Percentiles rank a stretch among this genome's conserved stretches.
Evolutionary conservation across 371 early-diverging fungal species (phyloP).

Genomic region (Apophysomyces sp.): DNA sequence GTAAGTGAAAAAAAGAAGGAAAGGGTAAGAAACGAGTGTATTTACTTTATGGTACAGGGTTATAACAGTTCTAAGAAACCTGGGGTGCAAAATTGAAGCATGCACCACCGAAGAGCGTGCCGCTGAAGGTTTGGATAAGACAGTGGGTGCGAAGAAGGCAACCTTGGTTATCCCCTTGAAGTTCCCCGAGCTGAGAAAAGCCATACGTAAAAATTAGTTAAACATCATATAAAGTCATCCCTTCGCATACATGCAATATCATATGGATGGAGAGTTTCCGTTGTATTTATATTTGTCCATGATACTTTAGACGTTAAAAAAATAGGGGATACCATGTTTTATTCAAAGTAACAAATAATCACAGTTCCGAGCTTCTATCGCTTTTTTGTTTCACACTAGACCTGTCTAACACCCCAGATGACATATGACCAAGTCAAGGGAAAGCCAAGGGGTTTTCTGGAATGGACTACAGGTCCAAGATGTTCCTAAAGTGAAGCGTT

Average conservation of each 20-base stretch:
- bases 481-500: too few relatives aligned
- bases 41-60: slow-evolving; percentile 3
- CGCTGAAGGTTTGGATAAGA: slow-evolving; percentile 10
- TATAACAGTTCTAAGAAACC: slow-evolving; percentile 23
- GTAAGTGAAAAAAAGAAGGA: slow-evolving; percentile 5
- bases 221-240: neutral
- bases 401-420: too few relatives aligned
- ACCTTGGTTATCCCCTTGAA: slow-evolving; percentile 38
- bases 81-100: slow-evolving; percentile 64
- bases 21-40: neutral
- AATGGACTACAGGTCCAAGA: too few relatives aligned
- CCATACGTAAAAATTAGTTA: slow-evolving; percentile 15
- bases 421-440: too few relatives aligned
- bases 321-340: too few relatives aligned
- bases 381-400: too few relatives aligned
- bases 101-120: slow-evolving; percentile 29
- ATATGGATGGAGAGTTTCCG: neutral
- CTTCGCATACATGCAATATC: neutral
- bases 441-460: too few relatives aligned
- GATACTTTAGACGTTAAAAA: too few relatives aligned
- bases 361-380: too few relatives aligned
- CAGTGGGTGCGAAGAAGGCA: slow-evolving; percentile 26
- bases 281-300: too few relatives aligned
- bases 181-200: slow-evolving; percentile 37
- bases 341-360: too few relatives aligned